These are phyloP conservation scores for Paraconiothyrium brasiliense DNA, from an alignment of 2,329 filamentous ascomycete species.

Conservation along the genomic window DNA sequence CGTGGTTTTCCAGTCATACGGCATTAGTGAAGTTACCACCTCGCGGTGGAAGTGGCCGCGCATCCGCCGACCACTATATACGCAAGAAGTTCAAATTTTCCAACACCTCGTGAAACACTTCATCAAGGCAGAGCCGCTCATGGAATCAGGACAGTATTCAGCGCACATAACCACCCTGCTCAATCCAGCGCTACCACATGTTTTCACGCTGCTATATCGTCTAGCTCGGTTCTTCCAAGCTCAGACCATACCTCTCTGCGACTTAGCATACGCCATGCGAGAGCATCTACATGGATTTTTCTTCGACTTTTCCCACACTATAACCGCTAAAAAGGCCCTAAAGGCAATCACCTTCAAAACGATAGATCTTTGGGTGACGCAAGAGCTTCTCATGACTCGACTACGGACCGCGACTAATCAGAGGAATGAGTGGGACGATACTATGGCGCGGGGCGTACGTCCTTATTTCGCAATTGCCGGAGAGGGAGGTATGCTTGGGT, in stretches of 20 bases:
- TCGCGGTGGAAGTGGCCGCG: background rate
- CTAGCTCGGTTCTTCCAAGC: background rate
- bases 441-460: background rate
- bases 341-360: background rate
- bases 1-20: background rate
- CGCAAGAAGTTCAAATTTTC: background rate
- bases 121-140: background rate
- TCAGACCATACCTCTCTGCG: background rate
- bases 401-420: background rate
- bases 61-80: background rate
- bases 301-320: background rate
- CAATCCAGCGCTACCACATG: constrained; percentile 6
- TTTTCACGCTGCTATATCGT: constrained; percentile 13
- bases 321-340: background rate
- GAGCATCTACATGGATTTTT: background rate
- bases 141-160: background rate
- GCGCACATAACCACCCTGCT: background rate
- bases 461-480: background rate
- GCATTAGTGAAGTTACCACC: background rate
- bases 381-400: constrained; percentile 9
- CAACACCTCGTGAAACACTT: background rate
- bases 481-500: background rate
- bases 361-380: constrained; percentile 12
- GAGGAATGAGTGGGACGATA: background rate
- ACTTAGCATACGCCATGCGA: background rate